Base-by-base conservation (phyloP, 2,329 filamentous ascomycete genomes). In the Rhynchosporium secalis region DNA sequence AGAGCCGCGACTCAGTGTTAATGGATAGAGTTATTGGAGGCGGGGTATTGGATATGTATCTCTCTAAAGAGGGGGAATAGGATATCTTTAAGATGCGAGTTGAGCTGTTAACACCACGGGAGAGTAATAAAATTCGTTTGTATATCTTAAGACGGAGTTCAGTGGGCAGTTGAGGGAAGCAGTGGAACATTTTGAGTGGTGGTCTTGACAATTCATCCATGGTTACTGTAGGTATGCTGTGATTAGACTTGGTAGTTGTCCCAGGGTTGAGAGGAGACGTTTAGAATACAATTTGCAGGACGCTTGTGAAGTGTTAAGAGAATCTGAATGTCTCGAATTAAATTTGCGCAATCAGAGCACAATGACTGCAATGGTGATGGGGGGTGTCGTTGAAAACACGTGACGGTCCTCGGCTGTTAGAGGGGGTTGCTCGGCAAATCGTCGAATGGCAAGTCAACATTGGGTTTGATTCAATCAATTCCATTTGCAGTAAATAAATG, bases 131-230 rank as follows among this genome's bases (percentile, higher is more conserved):
- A 10, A 67, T 65, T 8, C 60, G 57, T 4, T 56, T 56, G 62
- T 69, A 70, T 47, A 71, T 71, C 46, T 69, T 65, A 26, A 71
- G 65, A 29, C 69, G 66, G 36, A 71, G 65, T 51, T 71, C 70
- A 36, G 66, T 62, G 26, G 70, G 70, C 29, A 72, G 68, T 20
- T 49, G 31, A 15, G 64, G 60, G 43, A 72, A 72, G 58, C 68
- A 65, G 2, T 36, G 58, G 31, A 63, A 63, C 26, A 4, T 31
- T 45, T 45, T 20, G 26, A 45, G 49, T 13, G 56, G 52, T 29
- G 51, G 28, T 15, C 43, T 59, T 20, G 33, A 26, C 4, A 15
- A 7, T 1, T 8, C 41, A 5, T 52, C 31, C 61, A 58, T 58
- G 48, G 43, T 48, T 29, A n/a, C 31, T 45, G 38, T n/a, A 43